A percentile compares a stretch with the other conserved stretches of the same genome.
phyloP scores from a whole-genome alignment of 2,329 filamentous ascomycete species.

The Tolypocladium album region DNA sequence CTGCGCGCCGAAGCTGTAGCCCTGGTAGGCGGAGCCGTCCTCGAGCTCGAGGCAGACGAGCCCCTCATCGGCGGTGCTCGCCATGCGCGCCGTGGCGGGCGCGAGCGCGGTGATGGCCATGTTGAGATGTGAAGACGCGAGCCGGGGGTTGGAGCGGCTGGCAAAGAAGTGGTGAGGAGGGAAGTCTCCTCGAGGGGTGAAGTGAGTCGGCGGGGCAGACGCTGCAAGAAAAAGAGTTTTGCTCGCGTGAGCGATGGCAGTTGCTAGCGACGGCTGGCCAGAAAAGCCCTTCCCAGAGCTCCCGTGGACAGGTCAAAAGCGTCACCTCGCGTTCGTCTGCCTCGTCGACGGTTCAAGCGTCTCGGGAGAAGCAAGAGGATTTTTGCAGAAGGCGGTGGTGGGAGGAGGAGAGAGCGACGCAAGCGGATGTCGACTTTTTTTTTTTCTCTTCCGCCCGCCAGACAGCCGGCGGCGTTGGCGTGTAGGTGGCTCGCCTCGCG shows the following conservation, averaged over 20 bases:
- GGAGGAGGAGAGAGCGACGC: background rate
- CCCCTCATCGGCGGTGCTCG: slow-evolving; percentile 41
- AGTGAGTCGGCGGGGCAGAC: slow-evolving; percentile 16
- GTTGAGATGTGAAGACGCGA: slow-evolving; percentile 1
- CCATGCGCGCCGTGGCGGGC: slow-evolving; percentile 52
- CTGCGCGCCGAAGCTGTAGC: slow-evolving; percentile 90
- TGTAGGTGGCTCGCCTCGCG: background rate
- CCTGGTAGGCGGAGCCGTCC: slow-evolving; percentile 84
- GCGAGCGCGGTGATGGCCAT: slow-evolving; percentile 28
- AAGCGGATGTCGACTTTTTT: background rate
- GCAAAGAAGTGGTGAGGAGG: background rate
- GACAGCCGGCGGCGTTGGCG: background rate
- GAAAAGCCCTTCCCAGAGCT: slow-evolving; percentile 28
- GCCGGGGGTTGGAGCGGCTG: background rate
- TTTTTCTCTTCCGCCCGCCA: background rate
- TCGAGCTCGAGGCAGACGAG: slow-evolving; percentile 83
- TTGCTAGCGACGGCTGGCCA: slow-evolving; percentile 23
- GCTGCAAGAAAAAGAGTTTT: slow-evolving; percentile 7
- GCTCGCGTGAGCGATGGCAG: slow-evolving; percentile 13
- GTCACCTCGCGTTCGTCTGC: slow-evolving; percentile 26
- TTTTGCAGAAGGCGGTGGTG: background rate
- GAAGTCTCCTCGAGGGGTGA: background rate
- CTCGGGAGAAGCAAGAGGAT: background rate
- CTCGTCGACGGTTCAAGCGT: slow-evolving; percentile 11
- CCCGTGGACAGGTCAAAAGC: slow-evolving; percentile 23